phyloP scores from a whole-genome alignment of 1,284 basidiomycete species.

The Amylostereum areolatum region DNA sequence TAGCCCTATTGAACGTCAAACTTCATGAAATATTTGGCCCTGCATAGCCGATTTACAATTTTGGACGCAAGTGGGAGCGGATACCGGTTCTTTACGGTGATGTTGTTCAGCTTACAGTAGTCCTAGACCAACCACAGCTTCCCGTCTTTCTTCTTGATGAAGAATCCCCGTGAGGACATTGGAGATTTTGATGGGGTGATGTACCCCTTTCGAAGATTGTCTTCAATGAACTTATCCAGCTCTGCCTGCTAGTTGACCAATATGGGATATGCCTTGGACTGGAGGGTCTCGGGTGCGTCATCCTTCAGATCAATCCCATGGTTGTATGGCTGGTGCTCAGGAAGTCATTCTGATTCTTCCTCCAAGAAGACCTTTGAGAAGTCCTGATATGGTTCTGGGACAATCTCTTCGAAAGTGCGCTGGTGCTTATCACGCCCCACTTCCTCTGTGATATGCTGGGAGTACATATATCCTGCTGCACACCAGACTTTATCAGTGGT shows the following conservation, averaged over 20 bases:
- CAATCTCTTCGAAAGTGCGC: no score
- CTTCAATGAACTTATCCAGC: slow-evolving; percentile 16
- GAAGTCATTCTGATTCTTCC: background rate
- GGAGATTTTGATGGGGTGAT: slow-evolving; percentile 14
- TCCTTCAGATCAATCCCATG: slow-evolving; percentile 4
- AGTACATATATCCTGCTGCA: no score
- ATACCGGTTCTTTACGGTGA: slow-evolving; percentile 25
- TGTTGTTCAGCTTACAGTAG: slow-evolving; percentile 25
- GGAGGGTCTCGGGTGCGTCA: background rate
- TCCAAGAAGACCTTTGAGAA: slow-evolving; percentile 3
- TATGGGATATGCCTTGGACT: slow-evolving; percentile 15
- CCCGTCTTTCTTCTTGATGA: slow-evolving; percentile 33
- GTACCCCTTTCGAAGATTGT: slow-evolving; percentile 13
- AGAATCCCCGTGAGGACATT: slow-evolving; percentile 23
- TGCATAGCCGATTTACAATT: slow-evolving; percentile 16
- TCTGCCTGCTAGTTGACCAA: slow-evolving; percentile 13
- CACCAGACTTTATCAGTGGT: no score
- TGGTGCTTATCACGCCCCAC: no score
- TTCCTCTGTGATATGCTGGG: no score
- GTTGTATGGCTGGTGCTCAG: slow-evolving; percentile 1
- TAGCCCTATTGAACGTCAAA: slow-evolving; percentile 23
- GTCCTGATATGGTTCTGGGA: slow-evolving; percentile 1
- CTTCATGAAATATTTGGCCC: slow-evolving; percentile 19
- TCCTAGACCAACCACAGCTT: slow-evolving; percentile 20
- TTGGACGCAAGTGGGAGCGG: slow-evolving; percentile 26